phyloP scores from a whole-genome alignment of 2,329 filamentous ascomycete species.

The Westerdykella aurantiaca region DNA sequence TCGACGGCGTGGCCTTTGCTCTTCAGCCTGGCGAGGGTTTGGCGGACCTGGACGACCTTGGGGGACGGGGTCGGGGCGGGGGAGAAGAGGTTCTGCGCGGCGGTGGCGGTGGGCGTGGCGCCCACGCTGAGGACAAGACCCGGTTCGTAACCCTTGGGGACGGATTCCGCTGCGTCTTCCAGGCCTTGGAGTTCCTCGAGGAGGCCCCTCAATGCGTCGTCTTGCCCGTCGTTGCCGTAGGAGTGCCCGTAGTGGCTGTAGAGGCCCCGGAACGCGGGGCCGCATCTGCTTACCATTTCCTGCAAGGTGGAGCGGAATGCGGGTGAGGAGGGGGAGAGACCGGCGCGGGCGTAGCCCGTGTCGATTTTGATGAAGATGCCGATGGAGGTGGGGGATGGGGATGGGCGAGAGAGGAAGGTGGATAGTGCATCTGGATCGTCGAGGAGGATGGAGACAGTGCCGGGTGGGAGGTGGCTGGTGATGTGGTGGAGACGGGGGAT shows the following conservation, averaged over 20 bases:
- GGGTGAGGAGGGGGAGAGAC: slow-evolving; percentile 50
- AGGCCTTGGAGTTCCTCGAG: slow-evolving; percentile 55
- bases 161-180: slow-evolving; percentile 41
- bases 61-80: slow-evolving; percentile 27
- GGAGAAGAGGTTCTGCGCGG: slow-evolving; percentile 55
- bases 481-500: slow-evolving; percentile 56
- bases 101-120: slow-evolving; percentile 67
- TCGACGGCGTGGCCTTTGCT: slow-evolving; percentile 46
- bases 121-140: slow-evolving; percentile 61
- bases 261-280: slow-evolving; percentile 52
- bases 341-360: slow-evolving; percentile 66
- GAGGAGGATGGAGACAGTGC: slow-evolving; percentile 59
- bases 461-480: slow-evolving; percentile 48
- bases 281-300: background rate
- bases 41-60: slow-evolving; percentile 37
- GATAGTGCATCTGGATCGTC: slow-evolving; percentile 55
- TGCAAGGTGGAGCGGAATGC: slow-evolving; percentile 2
- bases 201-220: slow-evolving; percentile 56
- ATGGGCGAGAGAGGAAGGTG: slow-evolving; percentile 29
- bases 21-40: slow-evolving; percentile 36
- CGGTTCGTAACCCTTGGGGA: slow-evolving; percentile 24
- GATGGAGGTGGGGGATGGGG: slow-evolving; percentile 27
- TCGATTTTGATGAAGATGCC: slow-evolving; percentile 69
- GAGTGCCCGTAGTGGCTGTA: slow-evolving; percentile 71
- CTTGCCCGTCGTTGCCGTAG: slow-evolving; percentile 53